Percentiles rank a stretch among this genome's conserved stretches.
Evolutionary conservation across 2,329 filamentous ascomycete species (phyloP).

Genomic region (Trichoderma pleuroti): DNA sequence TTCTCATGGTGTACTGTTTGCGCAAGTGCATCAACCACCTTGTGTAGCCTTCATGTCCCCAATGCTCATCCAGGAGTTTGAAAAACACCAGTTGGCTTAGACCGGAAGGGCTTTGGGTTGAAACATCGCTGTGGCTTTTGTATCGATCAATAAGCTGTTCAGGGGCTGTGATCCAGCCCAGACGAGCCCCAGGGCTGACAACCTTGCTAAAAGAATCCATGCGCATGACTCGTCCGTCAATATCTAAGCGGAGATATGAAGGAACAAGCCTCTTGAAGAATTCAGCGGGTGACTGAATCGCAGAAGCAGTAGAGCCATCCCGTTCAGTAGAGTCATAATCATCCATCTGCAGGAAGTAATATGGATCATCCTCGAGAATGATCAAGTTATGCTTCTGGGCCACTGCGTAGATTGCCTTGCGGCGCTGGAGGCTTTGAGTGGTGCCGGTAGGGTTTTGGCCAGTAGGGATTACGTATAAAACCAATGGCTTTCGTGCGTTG

Average conservation of each 20-base stretch:
- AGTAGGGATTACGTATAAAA: constrained; percentile 2
- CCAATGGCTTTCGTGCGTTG: neutral
- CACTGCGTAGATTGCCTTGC: constrained; percentile 74
- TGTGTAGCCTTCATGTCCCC: constrained; percentile 3
- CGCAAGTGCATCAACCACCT: constrained; percentile 13
- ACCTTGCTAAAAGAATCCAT: constrained; percentile 95
- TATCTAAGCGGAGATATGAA: constrained; percentile 77
- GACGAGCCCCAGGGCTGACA: constrained; percentile 79
- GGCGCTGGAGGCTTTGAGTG: constrained; percentile 67
- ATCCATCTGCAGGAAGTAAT: constrained; percentile 84
- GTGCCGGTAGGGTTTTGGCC: constrained; percentile 87
- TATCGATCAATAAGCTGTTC: neutral
- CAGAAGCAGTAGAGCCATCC: constrained; percentile 44
- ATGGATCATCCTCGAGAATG: constrained; percentile 91
- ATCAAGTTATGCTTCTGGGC: constrained; percentile 83
- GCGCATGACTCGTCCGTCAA: constrained; percentile 81
- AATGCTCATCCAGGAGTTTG: constrained; percentile 13
- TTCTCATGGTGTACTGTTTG: neutral
- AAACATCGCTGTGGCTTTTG: constrained; percentile 5
- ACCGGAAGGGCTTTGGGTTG: constrained; percentile 5
- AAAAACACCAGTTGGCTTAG: constrained; percentile 3
- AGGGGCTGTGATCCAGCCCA: constrained; percentile 80
- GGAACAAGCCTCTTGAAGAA: constrained; percentile 83
- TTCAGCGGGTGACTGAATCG: constrained; percentile 53
- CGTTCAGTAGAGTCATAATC: constrained; percentile 54